Conservation (phyloP, 139 green algal species). For the Chlamydomonas schloesseri region DNA sequence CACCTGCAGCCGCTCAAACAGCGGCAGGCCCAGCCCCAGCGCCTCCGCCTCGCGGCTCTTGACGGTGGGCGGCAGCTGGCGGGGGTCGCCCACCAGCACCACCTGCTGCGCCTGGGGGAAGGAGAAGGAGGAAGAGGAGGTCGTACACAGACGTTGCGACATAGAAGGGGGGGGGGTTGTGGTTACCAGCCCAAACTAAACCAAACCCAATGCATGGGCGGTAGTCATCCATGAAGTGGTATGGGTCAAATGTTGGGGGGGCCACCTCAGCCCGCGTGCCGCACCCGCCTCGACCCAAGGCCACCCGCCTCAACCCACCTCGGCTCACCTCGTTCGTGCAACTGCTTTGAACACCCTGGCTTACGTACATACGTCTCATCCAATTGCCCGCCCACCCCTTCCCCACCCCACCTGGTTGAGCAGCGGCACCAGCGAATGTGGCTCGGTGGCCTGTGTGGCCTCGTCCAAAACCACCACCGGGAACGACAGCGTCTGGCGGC, state of each 20-base stretch:
- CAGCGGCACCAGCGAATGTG: slow-evolving; percentile 85
- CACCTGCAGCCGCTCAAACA: slow-evolving; percentile 77
- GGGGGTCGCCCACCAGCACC: slow-evolving; percentile 91
- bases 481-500: slow-evolving; percentile 44
- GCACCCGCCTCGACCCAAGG: too few species aligned
- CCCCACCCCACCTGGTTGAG: slow-evolving; percentile 54
- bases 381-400: too few species aligned
- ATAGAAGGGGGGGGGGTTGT: not conserved
- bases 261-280: too few species aligned
- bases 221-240: too few species aligned
- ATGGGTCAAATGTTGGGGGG: too few species aligned
- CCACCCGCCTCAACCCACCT: too few species aligned
- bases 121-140: not conserved
- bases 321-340: too few species aligned
- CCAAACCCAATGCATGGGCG: too few species aligned
- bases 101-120: slow-evolving; percentile 27
- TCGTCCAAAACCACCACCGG: slow-evolving; percentile 65
- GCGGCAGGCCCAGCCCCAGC: slow-evolving; percentile 64
- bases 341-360: too few species aligned
- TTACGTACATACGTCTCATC: too few species aligned
- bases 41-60: slow-evolving; percentile 65
- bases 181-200: too few species aligned
- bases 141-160: too few species aligned
- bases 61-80: slow-evolving; percentile 93
- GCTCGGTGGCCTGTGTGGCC: slow-evolving; percentile 90